Base-by-base conservation (phyloP, 1,139 yeast genomes). In the Nakaseomyces delphensis region DNA sequence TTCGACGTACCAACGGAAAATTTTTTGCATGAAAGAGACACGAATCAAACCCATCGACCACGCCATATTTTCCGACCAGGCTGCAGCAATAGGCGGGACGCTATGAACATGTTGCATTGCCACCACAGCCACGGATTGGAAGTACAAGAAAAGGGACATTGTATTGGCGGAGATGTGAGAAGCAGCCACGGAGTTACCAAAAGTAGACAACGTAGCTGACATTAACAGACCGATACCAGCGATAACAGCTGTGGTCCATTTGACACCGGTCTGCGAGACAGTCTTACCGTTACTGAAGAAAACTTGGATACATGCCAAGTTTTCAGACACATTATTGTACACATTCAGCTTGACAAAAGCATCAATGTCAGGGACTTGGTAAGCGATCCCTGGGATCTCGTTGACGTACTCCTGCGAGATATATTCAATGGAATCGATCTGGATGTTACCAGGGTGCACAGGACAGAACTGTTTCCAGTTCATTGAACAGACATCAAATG, bases 11-110 rank as follows among this genome's bases (percentile, higher is more conserved):
- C 94, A 83, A 55, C 89, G 70, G 61, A 83, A 80, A 52, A 83
- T 79, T 44, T 77, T 69, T 62, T 82, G 89, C 89, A 83, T 82
- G 55, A 82, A 82, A 6, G 62, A 58, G 36, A 80, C 73, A 55
- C 79, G 68, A 53, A 83, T 82, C 48, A 83, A 68, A 3, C 93
- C 93, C 91, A 83, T 82, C 3, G 89, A 80, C 93, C 93, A 83
- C 27, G 85, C 84, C 60, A 83, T 70, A 57, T 83, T 83, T 59
- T 81, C 89, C 4, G 86, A 71, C 93, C 93, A 83, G 7, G 89
- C 76, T 23, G 80, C 72, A 2, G 87, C 91, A 54, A 83, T 80
- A 11, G 93, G 91, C 13, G 93, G 93, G 3, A 80, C 76, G 49
- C 76, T 65, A 53, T 78, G 83, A 44, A 82, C 91, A 51, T 77